phyloP scores from a whole-genome alignment of 148 eudicot genomes.

The Amaranthus palmeri region DNA sequence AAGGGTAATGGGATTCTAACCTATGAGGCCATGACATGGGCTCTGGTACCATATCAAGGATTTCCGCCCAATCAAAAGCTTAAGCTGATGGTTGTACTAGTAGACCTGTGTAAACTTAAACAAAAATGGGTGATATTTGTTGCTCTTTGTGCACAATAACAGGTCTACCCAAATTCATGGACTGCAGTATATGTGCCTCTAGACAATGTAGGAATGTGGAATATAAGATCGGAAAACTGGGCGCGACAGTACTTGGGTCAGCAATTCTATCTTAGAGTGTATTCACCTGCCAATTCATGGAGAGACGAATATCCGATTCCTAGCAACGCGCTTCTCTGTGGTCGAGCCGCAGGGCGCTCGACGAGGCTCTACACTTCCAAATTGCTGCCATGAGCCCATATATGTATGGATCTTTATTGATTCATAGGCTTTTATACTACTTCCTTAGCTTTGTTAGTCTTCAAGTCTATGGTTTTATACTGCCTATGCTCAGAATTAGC shows the following conservation, averaged over 20 bases:
- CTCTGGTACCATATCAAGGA: too few species aligned
- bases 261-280: constrained; percentile 62
- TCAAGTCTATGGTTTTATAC: too few species aligned
- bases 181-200: constrained; percentile 57
- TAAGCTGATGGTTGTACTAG: too few species aligned
- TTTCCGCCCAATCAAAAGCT: too few species aligned
- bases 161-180: constrained; percentile 65
- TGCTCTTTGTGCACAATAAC: neutral
- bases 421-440: too few species aligned
- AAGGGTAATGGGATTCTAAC: too few species aligned
- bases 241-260: constrained; percentile 59
- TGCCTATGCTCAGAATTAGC: too few species aligned
- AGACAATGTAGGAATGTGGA: constrained; percentile 79
- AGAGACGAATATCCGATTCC: constrained; percentile 66
- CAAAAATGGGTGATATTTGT: neutral
- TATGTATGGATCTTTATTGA: too few species aligned
- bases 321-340: constrained; percentile 53
- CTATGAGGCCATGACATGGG: too few species aligned
- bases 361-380: too few species aligned
- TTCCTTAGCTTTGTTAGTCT: too few species aligned
- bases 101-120: neutral
- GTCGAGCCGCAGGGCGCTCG: constrained; percentile 40
- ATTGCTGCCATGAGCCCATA: too few species aligned
- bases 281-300: constrained; percentile 43
- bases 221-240: constrained; percentile 60